A percentile compares a stretch with the other conserved stretches of the same genome.
These are phyloP conservation scores for Entophlyctis helioformis DNA, from an alignment of 192 early-diverging fungal species.

Conservation along the genomic window DNA sequence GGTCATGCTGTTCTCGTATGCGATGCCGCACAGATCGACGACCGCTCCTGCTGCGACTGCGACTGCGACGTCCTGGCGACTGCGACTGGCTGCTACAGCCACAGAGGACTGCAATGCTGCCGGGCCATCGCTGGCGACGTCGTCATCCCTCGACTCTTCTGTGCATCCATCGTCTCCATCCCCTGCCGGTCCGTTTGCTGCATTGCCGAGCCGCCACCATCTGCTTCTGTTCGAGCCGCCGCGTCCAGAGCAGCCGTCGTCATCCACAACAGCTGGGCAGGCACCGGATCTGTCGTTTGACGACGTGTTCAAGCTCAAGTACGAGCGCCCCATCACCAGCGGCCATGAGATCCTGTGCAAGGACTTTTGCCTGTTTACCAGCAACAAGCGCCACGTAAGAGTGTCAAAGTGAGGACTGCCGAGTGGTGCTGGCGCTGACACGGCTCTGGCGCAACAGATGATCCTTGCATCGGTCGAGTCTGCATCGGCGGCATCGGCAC, in stretches of 20 bases:
- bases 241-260: no score
- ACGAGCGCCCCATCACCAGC: slow-evolving; percentile 20
- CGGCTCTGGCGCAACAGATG: slow-evolving; percentile 22
- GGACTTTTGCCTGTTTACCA: slow-evolving; percentile 57
- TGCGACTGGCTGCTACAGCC: background rate
- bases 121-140: no score
- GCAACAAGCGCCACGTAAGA: slow-evolving; percentile 37
- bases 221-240: no score
- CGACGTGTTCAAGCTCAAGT: slow-evolving; percentile 22
- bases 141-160: no score
- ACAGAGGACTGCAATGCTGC: no score
- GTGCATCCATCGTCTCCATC: no score
- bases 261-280: no score
- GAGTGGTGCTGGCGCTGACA: no score
- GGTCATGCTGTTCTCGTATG: slow-evolving; percentile 15
- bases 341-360: slow-evolving; percentile 35
- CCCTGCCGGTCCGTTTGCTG: no score
- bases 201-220: no score
- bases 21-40: no score
- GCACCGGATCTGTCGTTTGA: slow-evolving; percentile 17
- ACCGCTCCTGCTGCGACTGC: slow-evolving; percentile 14
- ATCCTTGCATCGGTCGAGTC: slow-evolving; percentile 44
- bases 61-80: background rate
- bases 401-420: background rate
- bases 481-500: slow-evolving; percentile 4